phyloP scores from a whole-genome alignment of 441 rosid species.

The Croton setiger region DNA sequence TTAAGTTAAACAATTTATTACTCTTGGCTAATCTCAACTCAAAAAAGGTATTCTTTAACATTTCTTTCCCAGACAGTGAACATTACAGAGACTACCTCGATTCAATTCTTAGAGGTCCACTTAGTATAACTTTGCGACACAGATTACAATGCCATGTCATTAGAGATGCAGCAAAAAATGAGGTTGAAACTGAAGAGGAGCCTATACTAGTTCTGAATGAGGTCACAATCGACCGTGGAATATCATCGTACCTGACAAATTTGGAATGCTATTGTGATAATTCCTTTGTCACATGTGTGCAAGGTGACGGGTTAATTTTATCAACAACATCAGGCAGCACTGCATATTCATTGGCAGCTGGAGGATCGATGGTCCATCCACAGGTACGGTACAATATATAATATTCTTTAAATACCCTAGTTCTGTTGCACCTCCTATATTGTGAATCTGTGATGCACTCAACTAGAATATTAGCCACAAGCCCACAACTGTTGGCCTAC shows the following conservation, averaged over 20 bases:
- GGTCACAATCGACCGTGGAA: slow-evolving; percentile 98
- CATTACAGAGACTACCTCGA: slow-evolving; percentile 78
- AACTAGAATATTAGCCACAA: neutral
- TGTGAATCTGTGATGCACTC: neutral
- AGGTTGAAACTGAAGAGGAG: slow-evolving; percentile 74
- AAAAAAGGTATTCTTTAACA: slow-evolving; percentile 42
- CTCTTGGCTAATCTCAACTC: slow-evolving; percentile 5
- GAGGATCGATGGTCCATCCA: slow-evolving; percentile 99
- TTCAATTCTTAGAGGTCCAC: slow-evolving; percentile 75
- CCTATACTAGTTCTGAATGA: slow-evolving; percentile 81
- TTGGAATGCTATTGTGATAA: slow-evolving; percentile 96
- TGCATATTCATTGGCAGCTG: slow-evolving; percentile 97
- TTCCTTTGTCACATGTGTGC: slow-evolving; percentile 90
- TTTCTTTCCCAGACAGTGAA: slow-evolving; percentile 58
- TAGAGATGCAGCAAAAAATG: slow-evolving; percentile 78
- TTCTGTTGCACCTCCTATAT: neutral
- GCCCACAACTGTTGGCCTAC: neutral
- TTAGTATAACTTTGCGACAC: slow-evolving; percentile 89
- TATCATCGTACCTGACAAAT: slow-evolving; percentile 89
- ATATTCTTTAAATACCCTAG: neutral
- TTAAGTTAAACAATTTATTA: neutral
- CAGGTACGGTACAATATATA: slow-evolving; percentile 46
- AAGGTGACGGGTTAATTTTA: slow-evolving; percentile 96
- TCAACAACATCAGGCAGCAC: slow-evolving; percentile 99
- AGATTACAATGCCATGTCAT: slow-evolving; percentile 78